Percentiles rank a stretch among this genome's conserved stretches.
Evolutionary conservation across 2,329 filamentous ascomycete genomes (phyloP).

Genomic region (Helotiales sp.): DNA sequence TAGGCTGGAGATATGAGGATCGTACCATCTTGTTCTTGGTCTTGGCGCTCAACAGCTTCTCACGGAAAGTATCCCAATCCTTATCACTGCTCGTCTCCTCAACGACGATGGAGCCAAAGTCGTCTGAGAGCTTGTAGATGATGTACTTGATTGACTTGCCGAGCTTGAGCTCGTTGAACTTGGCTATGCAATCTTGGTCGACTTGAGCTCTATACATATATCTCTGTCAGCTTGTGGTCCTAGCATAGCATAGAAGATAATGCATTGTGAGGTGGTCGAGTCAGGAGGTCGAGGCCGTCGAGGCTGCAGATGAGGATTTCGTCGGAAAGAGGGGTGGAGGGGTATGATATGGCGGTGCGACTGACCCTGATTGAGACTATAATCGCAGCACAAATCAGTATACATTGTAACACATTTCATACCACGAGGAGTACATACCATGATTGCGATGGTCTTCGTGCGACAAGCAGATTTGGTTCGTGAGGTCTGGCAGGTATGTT

Average conservation of each 20-base stretch:
- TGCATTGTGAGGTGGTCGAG: background rate
- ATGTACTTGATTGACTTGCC: conserved; percentile 81
- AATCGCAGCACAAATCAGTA: conserved; percentile 20
- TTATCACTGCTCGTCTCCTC: conserved; percentile 68
- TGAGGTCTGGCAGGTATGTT: conserved; percentile 16
- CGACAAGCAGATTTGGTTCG: conserved; percentile 18
- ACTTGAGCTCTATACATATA: conserved; percentile 62
- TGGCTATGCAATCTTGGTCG: conserved; percentile 66
- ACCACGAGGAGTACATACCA: conserved; percentile 14
- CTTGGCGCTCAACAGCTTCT: conserved; percentile 73
- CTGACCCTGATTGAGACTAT: conserved; percentile 70
- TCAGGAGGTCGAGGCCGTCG: background rate
- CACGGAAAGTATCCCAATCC: conserved; percentile 73
- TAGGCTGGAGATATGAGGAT: conserved; percentile 1
- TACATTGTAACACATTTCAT: background rate
- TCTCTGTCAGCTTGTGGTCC: conserved; percentile 13
- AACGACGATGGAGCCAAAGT: conserved; percentile 79
- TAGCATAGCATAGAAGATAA: too few relatives aligned
- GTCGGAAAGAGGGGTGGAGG: conserved; percentile 21
- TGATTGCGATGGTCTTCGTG: conserved; percentile 18
- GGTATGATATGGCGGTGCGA: conserved; percentile 36
- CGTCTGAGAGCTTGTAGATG: conserved; percentile 83
- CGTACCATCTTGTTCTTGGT: conserved; percentile 69
- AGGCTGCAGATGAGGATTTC: background rate
- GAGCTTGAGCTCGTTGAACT: conserved; percentile 82